Percentiles rank a stretch among this genome's conserved stretches.
These are phyloP conservation scores for Paramecium biaurelia DNA, from an alignment of 73 alveolate species.

Conservation along the genomic window DNA sequence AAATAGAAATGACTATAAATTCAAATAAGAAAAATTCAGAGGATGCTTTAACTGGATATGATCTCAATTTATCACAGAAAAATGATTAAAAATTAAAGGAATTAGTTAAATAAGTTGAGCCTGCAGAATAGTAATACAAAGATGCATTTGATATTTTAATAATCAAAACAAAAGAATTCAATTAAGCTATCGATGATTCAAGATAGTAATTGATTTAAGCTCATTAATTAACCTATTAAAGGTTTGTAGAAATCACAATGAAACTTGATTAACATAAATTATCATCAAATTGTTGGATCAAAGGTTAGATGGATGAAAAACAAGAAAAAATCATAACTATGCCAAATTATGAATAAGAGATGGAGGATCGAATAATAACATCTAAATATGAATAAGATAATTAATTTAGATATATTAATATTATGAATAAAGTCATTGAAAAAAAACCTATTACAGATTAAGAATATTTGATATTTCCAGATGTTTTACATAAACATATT, in stretches of 20 bases:
- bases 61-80: background rate
- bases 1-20: background rate
- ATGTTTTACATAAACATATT: constrained; percentile 24
- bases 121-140: background rate
- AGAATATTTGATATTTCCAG: constrained; percentile 35
- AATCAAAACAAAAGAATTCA: background rate
- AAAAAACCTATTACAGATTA: background rate
- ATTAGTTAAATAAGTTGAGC: background rate
- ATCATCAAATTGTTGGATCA: constrained; percentile 29
- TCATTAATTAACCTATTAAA: background rate
- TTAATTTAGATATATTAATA: background rate
- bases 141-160: background rate
- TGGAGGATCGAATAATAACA: constrained; percentile 15
- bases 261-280: constrained; percentile 28
- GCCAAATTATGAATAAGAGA: background rate
- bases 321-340: background rate
- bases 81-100: constrained; percentile 16
- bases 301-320: constrained; percentile 24
- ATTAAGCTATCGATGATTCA: background rate
- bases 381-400: background rate
- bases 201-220: background rate
- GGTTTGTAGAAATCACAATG: constrained; percentile 20
- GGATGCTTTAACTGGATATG: constrained; percentile 21
- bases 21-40: background rate
- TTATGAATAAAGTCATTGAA: background rate